Conservation (phyloP, 257 asterid genomes). For the Leonotis leonurus region DNA sequence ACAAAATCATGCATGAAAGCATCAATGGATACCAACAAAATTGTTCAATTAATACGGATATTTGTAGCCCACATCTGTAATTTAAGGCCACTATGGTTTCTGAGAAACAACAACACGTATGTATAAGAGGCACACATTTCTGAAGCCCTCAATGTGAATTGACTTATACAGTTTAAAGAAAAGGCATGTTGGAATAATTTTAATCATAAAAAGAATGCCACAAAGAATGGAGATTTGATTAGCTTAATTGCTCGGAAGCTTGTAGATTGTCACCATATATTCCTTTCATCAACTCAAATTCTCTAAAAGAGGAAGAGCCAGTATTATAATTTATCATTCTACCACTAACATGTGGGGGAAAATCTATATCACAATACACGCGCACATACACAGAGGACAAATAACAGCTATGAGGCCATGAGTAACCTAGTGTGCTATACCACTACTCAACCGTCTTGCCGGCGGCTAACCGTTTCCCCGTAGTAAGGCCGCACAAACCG, state of each 20-base stretch:
- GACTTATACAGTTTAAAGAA: background rate
- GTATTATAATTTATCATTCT: background rate
- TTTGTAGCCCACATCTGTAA: background rate
- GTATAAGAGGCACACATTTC: background rate
- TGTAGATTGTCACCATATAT: background rate
- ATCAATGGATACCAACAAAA: background rate
- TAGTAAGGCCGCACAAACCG: slow-evolving; percentile 37
- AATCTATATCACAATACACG: background rate
- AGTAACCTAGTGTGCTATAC: slow-evolving; percentile 23
- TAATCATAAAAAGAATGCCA: background rate
- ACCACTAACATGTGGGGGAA: background rate
- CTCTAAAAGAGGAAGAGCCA: background rate
- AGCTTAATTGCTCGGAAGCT: too few species aligned
- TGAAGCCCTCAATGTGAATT: background rate
- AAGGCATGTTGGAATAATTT: background rate
- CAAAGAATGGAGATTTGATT: too few species aligned
- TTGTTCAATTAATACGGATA: background rate
- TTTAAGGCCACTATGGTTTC: background rate
- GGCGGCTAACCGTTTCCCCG: slow-evolving; percentile 37
- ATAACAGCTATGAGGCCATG: background rate
- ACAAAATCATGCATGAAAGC: background rate
- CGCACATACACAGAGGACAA: background rate
- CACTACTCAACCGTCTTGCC: slow-evolving; percentile 59
- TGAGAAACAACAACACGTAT: background rate
- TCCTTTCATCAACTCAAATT: background rate